Evolutionary conservation across 306 rosid genomes (phyloP), one percentile per base, ranked within the genome.

Genomic region (Prunus armeniaca): DNA sequence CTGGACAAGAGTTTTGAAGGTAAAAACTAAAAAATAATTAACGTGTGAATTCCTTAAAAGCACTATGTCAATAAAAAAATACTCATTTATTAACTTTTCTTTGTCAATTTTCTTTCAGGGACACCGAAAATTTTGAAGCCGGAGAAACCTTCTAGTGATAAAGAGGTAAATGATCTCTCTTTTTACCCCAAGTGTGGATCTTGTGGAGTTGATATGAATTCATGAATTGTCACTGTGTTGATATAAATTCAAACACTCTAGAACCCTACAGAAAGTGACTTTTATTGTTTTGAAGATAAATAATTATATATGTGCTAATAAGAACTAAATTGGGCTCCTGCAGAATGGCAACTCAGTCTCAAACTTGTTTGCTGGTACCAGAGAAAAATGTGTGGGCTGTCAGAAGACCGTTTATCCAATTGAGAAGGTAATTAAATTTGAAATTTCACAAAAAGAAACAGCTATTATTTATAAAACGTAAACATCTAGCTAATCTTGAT

Each of bases 1-100:
- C 85, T 93, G 0, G 85, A 88, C 75, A 91, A 88, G 86, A 93
- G 97, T 73, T 93, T 93, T 46, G 88, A 91, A 76, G 97, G 96
- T 85, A 71, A 65, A 76, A 32, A 6, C 30, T 54, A 17, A 13
- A 55, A 50, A 3, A 5, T 6, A 46, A 20, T 7, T 12, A 57
- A 18, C 19, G 56, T 38, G 17, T 28, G 7, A 38, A 38, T 38
- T 38, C 9, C 43, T 38, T 38, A 38, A 38, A 38, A 50, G 51
- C 51, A 13, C 4, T 47, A 47, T 0, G 43, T 38, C 7, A 38
- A 7, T 38, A 38, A 38, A 55, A 38, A 54, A 9, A 13, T 8
- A 24, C 7, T 5, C 34, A 45, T 4, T 43, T 28, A 34, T 1
- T 6, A n/a, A 24, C 50, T 50, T 12, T 56, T 60, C 15, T 61